Evolutionary conservation across 257 asterid genomes (phyloP).

Genomic region (Haberlea rhodopensis): DNA sequence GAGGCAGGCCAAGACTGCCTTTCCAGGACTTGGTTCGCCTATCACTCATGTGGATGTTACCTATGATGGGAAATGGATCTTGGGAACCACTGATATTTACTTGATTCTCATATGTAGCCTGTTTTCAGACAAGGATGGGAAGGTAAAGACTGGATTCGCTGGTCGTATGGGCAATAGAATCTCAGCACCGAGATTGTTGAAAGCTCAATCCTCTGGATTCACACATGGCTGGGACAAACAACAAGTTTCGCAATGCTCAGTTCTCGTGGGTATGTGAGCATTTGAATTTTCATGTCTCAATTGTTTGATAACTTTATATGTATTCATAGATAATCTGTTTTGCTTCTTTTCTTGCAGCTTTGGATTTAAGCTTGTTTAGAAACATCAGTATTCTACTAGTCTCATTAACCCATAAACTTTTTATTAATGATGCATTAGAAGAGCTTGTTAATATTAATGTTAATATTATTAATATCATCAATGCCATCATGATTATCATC

Average conservation of each 20-base stretch:
- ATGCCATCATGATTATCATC: too few species aligned
- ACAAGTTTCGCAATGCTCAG: constrained; percentile 77
- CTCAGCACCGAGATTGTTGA: constrained; percentile 49
- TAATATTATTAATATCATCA: background rate
- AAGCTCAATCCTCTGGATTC: constrained; percentile 80
- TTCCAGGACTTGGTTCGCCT: constrained; percentile 55
- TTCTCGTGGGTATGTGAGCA: constrained; percentile 88
- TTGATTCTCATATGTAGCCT: constrained; percentile 76
- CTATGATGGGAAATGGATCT: constrained; percentile 91
- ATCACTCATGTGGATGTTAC: constrained; percentile 96
- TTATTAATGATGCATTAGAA: background rate
- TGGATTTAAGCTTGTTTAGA: background rate
- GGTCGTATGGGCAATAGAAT: constrained; percentile 83
- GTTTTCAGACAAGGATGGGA: constrained; percentile 85
- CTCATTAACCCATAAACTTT: constrained; percentile 5
- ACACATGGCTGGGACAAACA: constrained; percentile 81
- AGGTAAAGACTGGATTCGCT: constrained; percentile 72
- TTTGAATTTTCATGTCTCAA: constrained; percentile 16
- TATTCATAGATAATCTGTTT: constrained; percentile 5
- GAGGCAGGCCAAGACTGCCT: constrained; percentile 76
- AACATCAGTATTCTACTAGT: background rate
- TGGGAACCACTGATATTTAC: constrained; percentile 89
- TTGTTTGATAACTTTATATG: constrained; percentile 15
- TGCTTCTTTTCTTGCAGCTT: constrained; percentile 8
- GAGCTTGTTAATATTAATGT: background rate